Conservation (phyloP, 768 basidiomycete genomes). For the Panus rudis region DNA sequence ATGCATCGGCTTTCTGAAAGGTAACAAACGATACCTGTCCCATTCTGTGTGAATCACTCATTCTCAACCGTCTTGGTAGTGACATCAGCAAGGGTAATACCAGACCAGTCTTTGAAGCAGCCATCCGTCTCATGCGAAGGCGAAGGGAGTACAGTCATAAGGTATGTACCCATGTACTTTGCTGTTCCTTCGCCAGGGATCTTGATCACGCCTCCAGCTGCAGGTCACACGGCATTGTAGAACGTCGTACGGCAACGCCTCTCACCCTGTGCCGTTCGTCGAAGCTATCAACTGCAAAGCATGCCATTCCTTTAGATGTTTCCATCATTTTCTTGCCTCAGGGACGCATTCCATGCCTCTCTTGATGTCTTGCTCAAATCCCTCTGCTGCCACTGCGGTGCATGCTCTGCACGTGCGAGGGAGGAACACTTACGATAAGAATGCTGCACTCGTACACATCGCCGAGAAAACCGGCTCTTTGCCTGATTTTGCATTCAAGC, state of each 20-base stretch:
- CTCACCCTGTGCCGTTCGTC: constrained; percentile 5
- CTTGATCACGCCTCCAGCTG: background rate
- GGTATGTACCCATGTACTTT: background rate
- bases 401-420: constrained; percentile 29
- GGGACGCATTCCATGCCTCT: constrained; percentile 33
- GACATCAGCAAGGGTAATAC: background rate
- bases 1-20: background rate
- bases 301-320: constrained; percentile 33
- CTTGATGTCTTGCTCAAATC: constrained; percentile 25
- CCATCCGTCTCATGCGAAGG: constrained; percentile 10
- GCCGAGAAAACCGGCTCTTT: constrained; percentile 32
- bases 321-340: constrained; percentile 27
- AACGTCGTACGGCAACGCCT: background rate
- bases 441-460: constrained; percentile 12
- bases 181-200: background rate
- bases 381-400: constrained; percentile 21
- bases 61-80: constrained; percentile 2
- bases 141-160: background rate
- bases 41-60: background rate
- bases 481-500: constrained; percentile 24
- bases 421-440: constrained; percentile 13
- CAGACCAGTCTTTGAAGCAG: constrained; percentile 17
- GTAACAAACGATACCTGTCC: constrained; percentile 2
- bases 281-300: constrained; percentile 26
- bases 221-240: constrained; percentile 1